A percentile compares a stretch with the other conserved stretches of the same genome.
phyloP scores from a whole-genome alignment of 306 rosid species.

The Rosa lucieae region DNA sequence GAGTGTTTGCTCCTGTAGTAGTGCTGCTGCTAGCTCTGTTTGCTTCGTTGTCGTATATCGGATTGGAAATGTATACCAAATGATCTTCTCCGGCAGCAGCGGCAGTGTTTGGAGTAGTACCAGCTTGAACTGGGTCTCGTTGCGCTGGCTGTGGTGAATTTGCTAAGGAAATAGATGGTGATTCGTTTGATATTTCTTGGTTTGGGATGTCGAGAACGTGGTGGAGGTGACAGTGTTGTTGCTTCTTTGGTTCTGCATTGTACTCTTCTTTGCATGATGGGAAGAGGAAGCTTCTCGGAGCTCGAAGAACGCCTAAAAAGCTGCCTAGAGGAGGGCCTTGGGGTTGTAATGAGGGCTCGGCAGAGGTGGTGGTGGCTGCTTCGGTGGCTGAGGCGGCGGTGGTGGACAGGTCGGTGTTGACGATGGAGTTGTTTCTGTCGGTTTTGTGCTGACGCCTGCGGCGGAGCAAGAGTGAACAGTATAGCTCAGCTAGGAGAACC shows the following conservation, averaged over 20 bases:
- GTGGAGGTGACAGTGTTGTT: slow-evolving; percentile 35
- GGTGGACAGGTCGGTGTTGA: slow-evolving; percentile 13
- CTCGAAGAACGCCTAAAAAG: slow-evolving; percentile 70
- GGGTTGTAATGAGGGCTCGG: slow-evolving; percentile 23
- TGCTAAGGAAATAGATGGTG: slow-evolving; percentile 43
- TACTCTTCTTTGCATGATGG: slow-evolving; percentile 45
- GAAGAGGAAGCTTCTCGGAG: slow-evolving; percentile 75
- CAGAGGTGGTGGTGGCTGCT: slow-evolving; percentile 21
- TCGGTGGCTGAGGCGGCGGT: background rate
- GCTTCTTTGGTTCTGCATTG: slow-evolving; percentile 38
- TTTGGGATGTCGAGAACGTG: slow-evolving; percentile 47
- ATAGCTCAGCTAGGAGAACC: slow-evolving; percentile 83
- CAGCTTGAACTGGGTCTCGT: slow-evolving; percentile 19
- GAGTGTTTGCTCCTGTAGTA: slow-evolving; percentile 33
- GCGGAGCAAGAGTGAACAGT: slow-evolving; percentile 84
- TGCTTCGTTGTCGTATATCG: slow-evolving; percentile 65
- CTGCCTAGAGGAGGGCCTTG: slow-evolving; percentile 34
- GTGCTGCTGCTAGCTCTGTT: slow-evolving; percentile 20
- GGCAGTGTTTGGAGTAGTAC: background rate
- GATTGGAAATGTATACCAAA: slow-evolving; percentile 86
- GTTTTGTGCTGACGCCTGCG: slow-evolving; percentile 65
- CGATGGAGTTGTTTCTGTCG: slow-evolving; percentile 12
- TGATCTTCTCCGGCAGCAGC: slow-evolving; percentile 29
- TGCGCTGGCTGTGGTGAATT: slow-evolving; percentile 31
- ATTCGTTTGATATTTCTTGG: slow-evolving; percentile 30